Evolutionary conservation across 371 early-diverging fungal species (phyloP).

Genomic region (Mortierella sp.): DNA sequence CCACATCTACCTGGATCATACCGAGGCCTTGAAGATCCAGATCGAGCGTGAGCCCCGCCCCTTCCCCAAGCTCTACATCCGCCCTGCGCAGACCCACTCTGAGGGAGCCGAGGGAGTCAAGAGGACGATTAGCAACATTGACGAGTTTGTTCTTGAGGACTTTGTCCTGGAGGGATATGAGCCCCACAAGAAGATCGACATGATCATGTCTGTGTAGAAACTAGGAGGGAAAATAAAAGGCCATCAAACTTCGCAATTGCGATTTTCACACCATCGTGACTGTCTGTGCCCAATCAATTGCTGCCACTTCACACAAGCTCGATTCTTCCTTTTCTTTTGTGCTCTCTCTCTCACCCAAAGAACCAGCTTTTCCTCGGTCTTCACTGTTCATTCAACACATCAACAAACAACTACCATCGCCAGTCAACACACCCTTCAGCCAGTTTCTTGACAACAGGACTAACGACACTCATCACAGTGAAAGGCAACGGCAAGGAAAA

Average conservation of each 20-base stretch:
- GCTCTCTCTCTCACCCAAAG: no score
- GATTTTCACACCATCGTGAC: neutral
- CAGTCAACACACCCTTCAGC: no score
- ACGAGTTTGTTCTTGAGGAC: constrained; percentile 90
- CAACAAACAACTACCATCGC: no score
- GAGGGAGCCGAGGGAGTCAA: constrained; percentile 8
- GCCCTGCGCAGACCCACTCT: constrained; percentile 24
- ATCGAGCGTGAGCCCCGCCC: constrained; percentile 83
- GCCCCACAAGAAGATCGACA: constrained; percentile 93
- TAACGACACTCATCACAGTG: no score
- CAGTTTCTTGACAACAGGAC: no score
- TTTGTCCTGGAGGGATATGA: constrained; percentile 90
- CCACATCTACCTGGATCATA: constrained; percentile 97
- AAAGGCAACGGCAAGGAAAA: no score
- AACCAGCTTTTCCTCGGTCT: no score
- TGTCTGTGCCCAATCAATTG: constrained; percentile 21
- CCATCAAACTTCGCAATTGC: neutral
- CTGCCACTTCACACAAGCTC: constrained; percentile 37
- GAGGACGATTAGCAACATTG: constrained; percentile 77
- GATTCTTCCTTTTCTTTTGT: no score
- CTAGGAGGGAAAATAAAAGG: neutral
- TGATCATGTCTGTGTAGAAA: constrained; percentile 94
- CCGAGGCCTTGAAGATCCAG: constrained; percentile 91
- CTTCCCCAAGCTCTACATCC: constrained; percentile 90
- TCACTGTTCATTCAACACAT: no score